These are phyloP conservation scores for Cladosporium phlei DNA, from an alignment of 2,329 filamentous ascomycete species.

Conservation along the genomic window DNA sequence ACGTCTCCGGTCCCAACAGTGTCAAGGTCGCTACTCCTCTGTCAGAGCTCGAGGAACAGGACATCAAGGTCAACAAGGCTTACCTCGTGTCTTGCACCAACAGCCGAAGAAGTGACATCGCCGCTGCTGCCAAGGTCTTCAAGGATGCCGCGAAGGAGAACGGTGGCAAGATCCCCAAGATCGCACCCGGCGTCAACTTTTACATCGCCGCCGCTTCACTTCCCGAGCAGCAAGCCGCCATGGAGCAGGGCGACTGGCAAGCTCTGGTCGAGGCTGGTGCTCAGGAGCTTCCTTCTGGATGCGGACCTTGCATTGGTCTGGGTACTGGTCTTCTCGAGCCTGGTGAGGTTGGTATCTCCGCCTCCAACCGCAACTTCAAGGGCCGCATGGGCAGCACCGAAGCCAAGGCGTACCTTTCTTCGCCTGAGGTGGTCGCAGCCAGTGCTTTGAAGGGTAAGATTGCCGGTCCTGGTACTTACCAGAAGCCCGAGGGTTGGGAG, in stretches of 20 bases:
- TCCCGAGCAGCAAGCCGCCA: conserved; percentile 69
- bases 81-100: conserved; percentile 93
- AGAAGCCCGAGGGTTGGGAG: conserved; percentile 62
- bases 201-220: conserved; percentile 86
- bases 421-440: conserved; percentile 86
- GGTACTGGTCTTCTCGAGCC: conserved; percentile 73
- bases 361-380: conserved; percentile 85
- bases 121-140: conserved; percentile 79
- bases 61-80: conserved; percentile 76
- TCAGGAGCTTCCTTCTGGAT: conserved; percentile 63
- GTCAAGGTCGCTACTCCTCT: conserved; percentile 83
- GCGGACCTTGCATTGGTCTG: conserved; percentile 81
- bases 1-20: conserved; percentile 81
- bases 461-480: conserved; percentile 71
- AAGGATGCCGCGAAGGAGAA: conserved; percentile 60
- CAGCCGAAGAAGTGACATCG: conserved; percentile 72
- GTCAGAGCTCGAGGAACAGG: conserved; percentile 62
- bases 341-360: conserved; percentile 81
- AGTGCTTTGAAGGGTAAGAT: conserved; percentile 73
- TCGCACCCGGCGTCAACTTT: conserved; percentile 72
- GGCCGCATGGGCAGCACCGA: conserved; percentile 79
- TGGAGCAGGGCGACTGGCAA: conserved; percentile 83
- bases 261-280: conserved; percentile 75
- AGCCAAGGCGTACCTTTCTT: conserved; percentile 79
- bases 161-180: conserved; percentile 60